Percentiles rank a stretch among this genome's conserved stretches.
These are phyloP conservation scores for Apiosordaria backusii DNA, from an alignment of 495 filamentous ascomycete species.

Conservation along the genomic window DNA sequence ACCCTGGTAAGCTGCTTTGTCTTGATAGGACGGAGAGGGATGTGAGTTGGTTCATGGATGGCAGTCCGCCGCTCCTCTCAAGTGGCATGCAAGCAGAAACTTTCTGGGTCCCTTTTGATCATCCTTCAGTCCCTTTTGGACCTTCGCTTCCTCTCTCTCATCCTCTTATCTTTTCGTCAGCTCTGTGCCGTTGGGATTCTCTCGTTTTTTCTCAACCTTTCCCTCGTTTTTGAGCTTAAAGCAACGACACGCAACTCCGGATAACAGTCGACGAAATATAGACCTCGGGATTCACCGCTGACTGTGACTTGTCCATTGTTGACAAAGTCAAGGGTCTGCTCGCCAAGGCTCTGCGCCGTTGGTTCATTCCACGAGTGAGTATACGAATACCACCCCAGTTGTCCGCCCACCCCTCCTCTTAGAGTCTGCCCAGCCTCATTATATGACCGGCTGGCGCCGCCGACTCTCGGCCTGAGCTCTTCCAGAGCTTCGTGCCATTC, in stretches of 20 bases:
- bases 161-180: neutral
- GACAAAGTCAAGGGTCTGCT: conserved; percentile 7
- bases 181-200: neutral
- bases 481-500: conserved; percentile 13
- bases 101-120: conserved; percentile 1
- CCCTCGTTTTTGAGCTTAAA: neutral
- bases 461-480: conserved; percentile 8
- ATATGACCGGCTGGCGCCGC: conserved; percentile 31
- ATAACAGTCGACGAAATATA: neutral
- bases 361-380: conserved; percentile 17
- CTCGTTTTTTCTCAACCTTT: neutral
- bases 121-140: neutral
- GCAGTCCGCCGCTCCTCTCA: neutral
- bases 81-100: conserved; percentile 13
- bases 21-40: conserved; percentile 9
- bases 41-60: conserved; percentile 6
- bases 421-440: conserved; percentile 18
- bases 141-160: conserved; percentile 8
- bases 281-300: neutral
- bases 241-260: neutral
- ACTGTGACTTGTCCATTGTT: neutral
- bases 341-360: conserved; percentile 28
- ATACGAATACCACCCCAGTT: neutral
- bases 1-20: conserved; percentile 10
- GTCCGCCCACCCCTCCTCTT: neutral